Base-by-base conservation (phyloP, 2,329 filamentous ascomycete species). In the Colletotrichum lini region DNA sequence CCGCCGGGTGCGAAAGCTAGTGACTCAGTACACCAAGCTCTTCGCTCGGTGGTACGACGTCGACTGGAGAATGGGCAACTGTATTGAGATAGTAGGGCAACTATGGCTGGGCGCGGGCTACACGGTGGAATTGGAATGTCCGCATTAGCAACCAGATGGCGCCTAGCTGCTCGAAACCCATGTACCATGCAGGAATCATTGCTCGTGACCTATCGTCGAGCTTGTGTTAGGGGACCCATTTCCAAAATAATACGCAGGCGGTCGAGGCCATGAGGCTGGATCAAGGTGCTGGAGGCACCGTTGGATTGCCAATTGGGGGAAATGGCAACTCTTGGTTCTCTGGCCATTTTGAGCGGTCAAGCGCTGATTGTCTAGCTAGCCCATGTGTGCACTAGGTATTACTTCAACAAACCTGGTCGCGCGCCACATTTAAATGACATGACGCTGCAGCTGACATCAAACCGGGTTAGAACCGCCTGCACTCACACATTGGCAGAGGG, bases 361-460 rank as follows among this genome's bases (percentile, higher is more conserved):
- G 42, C 30, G 30, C 42, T 50, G 30, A 67, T 35, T 60, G 50
- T 64, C 30, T 35, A 35, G 9, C 30, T 35, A 35, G 30, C 30
- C 8, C 30, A 35, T 35, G 30, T 66, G 63, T 61, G 50, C 52
- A 63, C 56, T 66, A 12, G 35, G 53, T 18, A 49, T 26, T n/a
- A 40, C 35, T 50, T 7, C 45, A 49, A 61, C 40, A 58, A 10
- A 47, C 42, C 57, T 30, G 49, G 65, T 58, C 23, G 58, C 53
- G 38, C 44, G 47, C 68, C 52, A 63, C 68, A 53, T 45, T 15
- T 26, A 44, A 61, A 59, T 63, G 68, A 45, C 23, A 63, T 53
- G 57, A 67, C 35, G 64, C 67, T 68, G 68, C 68, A 71, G 68
- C 58, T 70, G 49, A 47, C 21, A 67, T 59, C 68, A 45, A 60